These are phyloP conservation scores for Mycosarcoma mackinlayi DNA, from an alignment of 1,284 basidiomycete genomes.

Conservation along the genomic window DNA sequence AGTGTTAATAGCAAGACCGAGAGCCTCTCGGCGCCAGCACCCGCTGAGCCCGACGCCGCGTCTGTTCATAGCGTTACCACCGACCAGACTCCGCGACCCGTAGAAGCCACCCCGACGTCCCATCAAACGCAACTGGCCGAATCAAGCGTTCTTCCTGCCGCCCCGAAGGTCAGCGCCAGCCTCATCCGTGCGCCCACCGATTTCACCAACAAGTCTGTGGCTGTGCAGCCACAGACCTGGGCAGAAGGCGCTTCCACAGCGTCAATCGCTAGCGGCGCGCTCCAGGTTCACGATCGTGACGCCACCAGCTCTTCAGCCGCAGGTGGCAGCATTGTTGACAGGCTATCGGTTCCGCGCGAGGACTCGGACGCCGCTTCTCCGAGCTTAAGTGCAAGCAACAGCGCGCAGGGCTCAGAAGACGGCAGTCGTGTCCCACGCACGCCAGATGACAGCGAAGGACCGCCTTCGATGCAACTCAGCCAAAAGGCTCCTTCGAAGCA, in stretches of 20 bases:
- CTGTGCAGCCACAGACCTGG: conserved; percentile 36
- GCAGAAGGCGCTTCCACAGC: conserved; percentile 16
- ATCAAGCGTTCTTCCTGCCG: conserved; percentile 3
- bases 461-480: conserved; percentile 8
- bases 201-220: conserved; percentile 45
- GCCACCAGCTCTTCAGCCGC: conserved; percentile 23
- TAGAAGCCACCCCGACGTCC: not conserved
- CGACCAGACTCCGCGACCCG: conserved; percentile 25
- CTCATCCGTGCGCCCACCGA: conserved; percentile 40
- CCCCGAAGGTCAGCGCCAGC: conserved; percentile 4
- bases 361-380: conserved; percentile 41
- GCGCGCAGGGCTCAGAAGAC: conserved; percentile 46
- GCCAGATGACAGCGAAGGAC: conserved; percentile 31
- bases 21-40: conserved; percentile 4
- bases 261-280: not conserved
- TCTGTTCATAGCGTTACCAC: conserved; percentile 31
- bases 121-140: not conserved
- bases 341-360: conserved; percentile 34
- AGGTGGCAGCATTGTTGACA: conserved; percentile 49
- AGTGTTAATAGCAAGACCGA: conserved; percentile 28
- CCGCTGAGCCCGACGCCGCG: conserved; percentile 15
- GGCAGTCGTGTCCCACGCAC: conserved; percentile 40
- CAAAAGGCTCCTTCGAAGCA: conserved; percentile 6
- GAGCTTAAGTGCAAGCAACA: conserved; percentile 39
- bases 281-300: conserved; percentile 18